Base-by-base conservation (phyloP, 2,329 filamentous ascomycete species). In the Hymenoscyphus scutula region DNA sequence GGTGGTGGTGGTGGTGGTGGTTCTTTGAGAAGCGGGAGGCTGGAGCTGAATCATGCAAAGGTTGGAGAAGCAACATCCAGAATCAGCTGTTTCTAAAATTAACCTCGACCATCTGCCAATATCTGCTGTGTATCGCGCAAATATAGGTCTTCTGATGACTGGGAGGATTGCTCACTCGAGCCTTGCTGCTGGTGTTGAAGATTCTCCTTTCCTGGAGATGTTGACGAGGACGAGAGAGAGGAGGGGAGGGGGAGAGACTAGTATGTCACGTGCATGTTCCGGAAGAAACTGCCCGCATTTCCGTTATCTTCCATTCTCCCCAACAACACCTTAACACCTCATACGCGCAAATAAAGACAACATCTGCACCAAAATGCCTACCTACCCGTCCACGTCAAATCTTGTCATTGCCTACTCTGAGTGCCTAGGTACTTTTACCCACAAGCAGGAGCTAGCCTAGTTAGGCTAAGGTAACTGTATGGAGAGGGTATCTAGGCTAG, bases 11-110 rank as follows among this genome's bases (percentile, higher is more conserved):
- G n/a, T n/a, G n/a, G n/a, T n/a, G n/a, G n/a, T n/a, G n/a, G n/a
- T n/a, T n/a, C n/a, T n/a, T 48, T 2, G 41, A 23, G 41, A 34
- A 51, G 45, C 19, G 23, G 45, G 11, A 51, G 19, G 45, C 19
- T 25, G 19, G 45, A 51, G 45, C 45, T 51, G 45, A 51, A 51
- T 51, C 19, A 51, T 51, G 41, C 41, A 48, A 48, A 23, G 19
- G n/a, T 45, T 19, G 5, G 19, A 45, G 17, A 45, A 45, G n/a
- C 38, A 45, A 17, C 38, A 19, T 45, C n/a, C 38, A 45, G 38
- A 45, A 45, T 23, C 45, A 48, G 45, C 45, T 48, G n/a, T 17
- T n/a, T 48, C n/a, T 37, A 34, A 19, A 30, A n/a, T 34, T 30
- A 30, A 56, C 3, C 32, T 23, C 7, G 17, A 5, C 19, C 7